These are phyloP conservation scores for Arxiozyma telluris DNA, from an alignment of 1,139 yeast species.

Conservation along the genomic window DNA sequence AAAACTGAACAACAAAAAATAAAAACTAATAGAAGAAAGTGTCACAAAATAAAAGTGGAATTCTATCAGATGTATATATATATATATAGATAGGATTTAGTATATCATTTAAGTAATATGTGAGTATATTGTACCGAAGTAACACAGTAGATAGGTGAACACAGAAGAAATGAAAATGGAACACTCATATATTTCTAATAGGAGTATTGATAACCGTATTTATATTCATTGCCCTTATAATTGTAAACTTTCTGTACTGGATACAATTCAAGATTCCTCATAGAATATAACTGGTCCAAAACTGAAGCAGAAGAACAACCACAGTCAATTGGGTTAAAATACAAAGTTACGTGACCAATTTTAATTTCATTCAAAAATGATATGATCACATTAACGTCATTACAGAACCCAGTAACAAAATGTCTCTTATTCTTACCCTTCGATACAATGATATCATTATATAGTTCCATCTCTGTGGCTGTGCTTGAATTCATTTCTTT, in stretches of 20 bases:
- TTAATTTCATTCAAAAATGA: neutral
- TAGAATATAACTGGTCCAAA: neutral
- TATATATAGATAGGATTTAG: too few species aligned
- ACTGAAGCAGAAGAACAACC: neutral
- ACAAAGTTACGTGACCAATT: conserved; percentile 13
- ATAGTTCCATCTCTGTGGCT: neutral
- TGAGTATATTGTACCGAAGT: too few species aligned
- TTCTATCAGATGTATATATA: neutral
- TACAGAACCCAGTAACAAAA: conserved; percentile 14
- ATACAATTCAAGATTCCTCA: conserved; percentile 13
- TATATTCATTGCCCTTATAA: conserved; percentile 14
- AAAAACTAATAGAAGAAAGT: too few species aligned
- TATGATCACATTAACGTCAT: conserved; percentile 7
- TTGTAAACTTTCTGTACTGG: conserved; percentile 26
- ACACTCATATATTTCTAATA: neutral
- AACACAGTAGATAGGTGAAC: too few species aligned
- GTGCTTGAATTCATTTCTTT: neutral
- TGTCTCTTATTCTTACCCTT: conserved; percentile 5
- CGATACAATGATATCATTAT: conserved; percentile 2
- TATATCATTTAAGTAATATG: too few species aligned
- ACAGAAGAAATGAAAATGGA: neutral
- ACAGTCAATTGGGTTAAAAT: conserved; percentile 9
- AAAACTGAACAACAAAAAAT: too few species aligned
- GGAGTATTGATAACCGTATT: conserved; percentile 15
- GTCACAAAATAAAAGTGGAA: too few species aligned